These are phyloP conservation scores for Cladosporium phlei DNA, from an alignment of 2,329 filamentous ascomycete species.

Conservation along the genomic window DNA sequence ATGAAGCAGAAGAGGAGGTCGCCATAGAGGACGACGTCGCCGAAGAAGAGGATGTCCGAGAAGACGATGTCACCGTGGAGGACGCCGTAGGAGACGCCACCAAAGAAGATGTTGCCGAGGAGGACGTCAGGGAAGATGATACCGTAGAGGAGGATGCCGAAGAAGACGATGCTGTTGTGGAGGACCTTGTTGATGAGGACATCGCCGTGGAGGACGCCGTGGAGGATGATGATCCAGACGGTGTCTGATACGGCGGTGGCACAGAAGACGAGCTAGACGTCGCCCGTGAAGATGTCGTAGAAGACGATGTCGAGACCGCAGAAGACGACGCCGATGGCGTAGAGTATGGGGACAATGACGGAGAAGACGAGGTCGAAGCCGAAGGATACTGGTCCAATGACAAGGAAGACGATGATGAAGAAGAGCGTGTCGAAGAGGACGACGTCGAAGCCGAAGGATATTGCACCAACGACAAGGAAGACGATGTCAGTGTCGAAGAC, in stretches of 20 bases:
- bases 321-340: too few relatives aligned
- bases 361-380: background rate
- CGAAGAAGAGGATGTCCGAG: background rate
- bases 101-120: background rate
- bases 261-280: background rate
- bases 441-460: background rate
- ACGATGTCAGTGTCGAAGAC: background rate
- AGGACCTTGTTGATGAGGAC: too few relatives aligned
- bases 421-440: background rate
- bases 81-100: too few relatives aligned
- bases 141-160: background rate
- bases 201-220: too few relatives aligned
- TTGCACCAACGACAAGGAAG: background rate
- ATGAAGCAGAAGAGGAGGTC: background rate
- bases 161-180: too few relatives aligned
- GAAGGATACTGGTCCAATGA: background rate
- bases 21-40: background rate
- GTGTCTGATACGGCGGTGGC: background rate
- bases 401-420: background rate
- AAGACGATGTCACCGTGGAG: background rate
- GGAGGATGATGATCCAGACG: too few relatives aligned
- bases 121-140: background rate
- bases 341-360: background rate
- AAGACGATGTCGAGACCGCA: background rate
- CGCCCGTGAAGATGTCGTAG: background rate